Evolutionary conservation across 1,284 basidiomycete species (phyloP).

Genomic region (Tylopilus sp.): DNA sequence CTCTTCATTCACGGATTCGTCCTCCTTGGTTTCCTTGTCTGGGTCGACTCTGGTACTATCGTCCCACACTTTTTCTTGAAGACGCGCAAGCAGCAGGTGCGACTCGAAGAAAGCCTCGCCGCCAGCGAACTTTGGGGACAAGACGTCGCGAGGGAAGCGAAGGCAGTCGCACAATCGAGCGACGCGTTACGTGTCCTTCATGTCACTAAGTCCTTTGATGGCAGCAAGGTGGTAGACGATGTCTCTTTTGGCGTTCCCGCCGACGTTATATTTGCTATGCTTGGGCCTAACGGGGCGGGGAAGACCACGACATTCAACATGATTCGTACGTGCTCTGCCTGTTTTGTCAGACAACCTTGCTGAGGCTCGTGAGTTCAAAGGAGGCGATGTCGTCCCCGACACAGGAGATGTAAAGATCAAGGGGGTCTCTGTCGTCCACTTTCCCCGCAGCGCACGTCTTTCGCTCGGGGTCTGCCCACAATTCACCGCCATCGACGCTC

Average conservation of each 20-base stretch:
- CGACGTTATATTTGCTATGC: slow-evolving; percentile 66
- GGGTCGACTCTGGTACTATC: slow-evolving; percentile 57
- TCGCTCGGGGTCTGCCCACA: slow-evolving; percentile 78
- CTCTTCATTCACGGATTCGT: slow-evolving; percentile 55
- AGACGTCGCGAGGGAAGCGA: slow-evolving; percentile 57
- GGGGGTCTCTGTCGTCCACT: slow-evolving; percentile 56
- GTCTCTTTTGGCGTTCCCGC: slow-evolving; percentile 65
- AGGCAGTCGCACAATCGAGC: slow-evolving; percentile 43
- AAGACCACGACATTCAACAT: slow-evolving; percentile 79
- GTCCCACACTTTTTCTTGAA: slow-evolving; percentile 33
- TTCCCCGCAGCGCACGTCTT: slow-evolving; percentile 59
- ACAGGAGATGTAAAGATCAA: slow-evolving; percentile 65
- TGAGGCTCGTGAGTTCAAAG: slow-evolving; percentile 29
- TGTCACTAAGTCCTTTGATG: slow-evolving; percentile 61
- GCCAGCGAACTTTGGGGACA: slow-evolving; percentile 20
- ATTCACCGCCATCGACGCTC: slow-evolving; percentile 76
- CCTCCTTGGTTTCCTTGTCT: slow-evolving; percentile 56
- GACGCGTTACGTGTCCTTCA: slow-evolving; percentile 64
- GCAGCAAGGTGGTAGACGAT: slow-evolving; percentile 65
- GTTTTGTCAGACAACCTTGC: not conserved
- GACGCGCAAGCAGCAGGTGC: slow-evolving; percentile 12
- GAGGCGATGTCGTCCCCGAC: slow-evolving; percentile 60
- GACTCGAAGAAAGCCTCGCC: slow-evolving; percentile 10
- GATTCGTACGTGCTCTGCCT: slow-evolving; percentile 49
- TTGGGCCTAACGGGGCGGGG: slow-evolving; percentile 79